These are phyloP conservation scores for Purshia tridentata DNA, from an alignment of 306 rosid genomes.

Conservation along the genomic window DNA sequence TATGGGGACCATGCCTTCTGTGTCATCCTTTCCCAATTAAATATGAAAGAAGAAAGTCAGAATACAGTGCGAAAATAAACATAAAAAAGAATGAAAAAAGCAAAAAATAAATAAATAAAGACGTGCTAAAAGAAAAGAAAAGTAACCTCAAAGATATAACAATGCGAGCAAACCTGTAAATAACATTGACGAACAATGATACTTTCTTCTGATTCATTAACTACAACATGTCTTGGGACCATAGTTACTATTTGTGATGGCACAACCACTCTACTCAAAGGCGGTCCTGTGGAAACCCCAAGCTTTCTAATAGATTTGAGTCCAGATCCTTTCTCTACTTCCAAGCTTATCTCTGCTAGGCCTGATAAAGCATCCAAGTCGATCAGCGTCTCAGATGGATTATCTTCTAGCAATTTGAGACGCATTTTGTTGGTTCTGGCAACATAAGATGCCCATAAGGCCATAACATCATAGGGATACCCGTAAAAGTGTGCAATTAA, in stretches of 20 bases:
- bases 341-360: constrained; percentile 76
- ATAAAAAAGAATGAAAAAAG: background rate
- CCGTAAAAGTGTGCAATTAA: constrained; percentile 29
- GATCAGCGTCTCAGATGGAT: constrained; percentile 60
- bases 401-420: constrained; percentile 57
- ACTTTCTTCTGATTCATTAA: constrained; percentile 68
- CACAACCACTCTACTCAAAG: constrained; percentile 48
- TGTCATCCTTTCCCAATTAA: constrained; percentile 61
- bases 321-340: constrained; percentile 56
- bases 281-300: constrained; percentile 80
- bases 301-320: constrained; percentile 60
- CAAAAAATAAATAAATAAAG: constrained; percentile 7
- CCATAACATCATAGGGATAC: constrained; percentile 14
- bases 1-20: constrained; percentile 49
- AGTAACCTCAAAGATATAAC: constrained; percentile 7
- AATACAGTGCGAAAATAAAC: background rate
- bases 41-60: constrained; percentile 8
- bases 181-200: constrained; percentile 71
- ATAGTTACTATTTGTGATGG: constrained; percentile 79
- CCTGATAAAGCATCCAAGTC: constrained; percentile 92
- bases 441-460: constrained; percentile 24
- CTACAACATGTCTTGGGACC: constrained; percentile 82
- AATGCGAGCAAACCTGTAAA: constrained; percentile 60
- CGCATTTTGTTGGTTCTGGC: constrained; percentile 70
- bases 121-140: constrained; percentile 6